Percentiles rank a stretch among this genome's conserved stretches.
phyloP scores from a whole-genome alignment of 2,329 filamentous ascomycete genomes.

The Diaporthe nobilis region DNA sequence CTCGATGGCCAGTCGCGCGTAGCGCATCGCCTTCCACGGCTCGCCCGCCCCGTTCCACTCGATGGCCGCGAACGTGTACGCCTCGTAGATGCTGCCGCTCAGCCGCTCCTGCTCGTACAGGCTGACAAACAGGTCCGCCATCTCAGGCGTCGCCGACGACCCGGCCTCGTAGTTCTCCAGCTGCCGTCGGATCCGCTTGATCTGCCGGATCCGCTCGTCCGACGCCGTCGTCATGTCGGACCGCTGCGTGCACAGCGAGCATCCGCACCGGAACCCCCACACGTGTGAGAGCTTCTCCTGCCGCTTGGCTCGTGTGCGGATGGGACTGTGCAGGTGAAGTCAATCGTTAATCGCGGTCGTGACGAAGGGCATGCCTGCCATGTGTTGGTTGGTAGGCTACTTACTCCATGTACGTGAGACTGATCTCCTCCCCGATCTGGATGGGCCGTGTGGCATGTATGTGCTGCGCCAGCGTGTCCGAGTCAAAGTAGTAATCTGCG shows the following conservation, averaged over 20 bases:
- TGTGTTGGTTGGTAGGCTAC: conserved; percentile 19
- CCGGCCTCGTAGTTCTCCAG: conserved; percentile 50
- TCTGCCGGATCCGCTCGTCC: conserved; percentile 55
- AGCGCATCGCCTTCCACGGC: conserved; percentile 55
- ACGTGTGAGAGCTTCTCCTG: conserved; percentile 48
- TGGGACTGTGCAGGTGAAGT: conserved; percentile 46
- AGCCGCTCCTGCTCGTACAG: conserved; percentile 58
- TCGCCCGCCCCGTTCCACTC: conserved; percentile 57
- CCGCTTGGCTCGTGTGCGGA: conserved; percentile 50
- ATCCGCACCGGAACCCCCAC: conserved; percentile 60
- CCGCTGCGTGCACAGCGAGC: conserved; percentile 54
- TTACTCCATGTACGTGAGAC: conserved; percentile 58
- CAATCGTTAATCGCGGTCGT: neutral
- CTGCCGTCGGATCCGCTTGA: conserved; percentile 49
- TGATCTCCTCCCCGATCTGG: conserved; percentile 58
- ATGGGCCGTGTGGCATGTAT: conserved; percentile 57
- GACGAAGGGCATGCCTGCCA: neutral
- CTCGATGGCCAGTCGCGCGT: conserved; percentile 56
- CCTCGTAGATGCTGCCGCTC: conserved; percentile 52
- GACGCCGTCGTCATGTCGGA: conserved; percentile 49
- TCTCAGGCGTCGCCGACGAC: conserved; percentile 52
- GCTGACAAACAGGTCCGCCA: conserved; percentile 57
- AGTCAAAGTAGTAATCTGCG: conserved; percentile 59
- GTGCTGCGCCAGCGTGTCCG: conserved; percentile 55
- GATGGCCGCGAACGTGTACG: conserved; percentile 55